A percentile compares a stretch with the other conserved stretches of the same genome.
Conservation (phyloP, 129 eudicot species). For the Helianthus annuus region DNA sequence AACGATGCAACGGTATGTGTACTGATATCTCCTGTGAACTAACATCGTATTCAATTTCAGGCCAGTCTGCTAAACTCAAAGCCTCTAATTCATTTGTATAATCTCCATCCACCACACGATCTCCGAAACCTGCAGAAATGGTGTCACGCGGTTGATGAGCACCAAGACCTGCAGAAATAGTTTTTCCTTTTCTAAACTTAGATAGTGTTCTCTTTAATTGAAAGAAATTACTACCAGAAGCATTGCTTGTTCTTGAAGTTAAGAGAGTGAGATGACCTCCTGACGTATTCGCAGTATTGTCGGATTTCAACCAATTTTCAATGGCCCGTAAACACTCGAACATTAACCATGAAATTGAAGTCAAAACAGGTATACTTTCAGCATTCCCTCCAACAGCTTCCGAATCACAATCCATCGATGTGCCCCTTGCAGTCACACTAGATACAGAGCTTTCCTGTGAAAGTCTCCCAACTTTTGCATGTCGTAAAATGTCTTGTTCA, state of each 20-base stretch:
- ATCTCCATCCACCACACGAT: slow-evolving; percentile 54
- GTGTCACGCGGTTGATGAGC: slow-evolving; percentile 36
- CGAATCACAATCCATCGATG: slow-evolving; percentile 35
- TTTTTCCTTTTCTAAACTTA: slow-evolving; percentile 56
- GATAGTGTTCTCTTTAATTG: slow-evolving; percentile 67
- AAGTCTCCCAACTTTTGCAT: slow-evolving; percentile 91
- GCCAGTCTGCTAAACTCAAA: slow-evolving; percentile 87
- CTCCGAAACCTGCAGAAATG: slow-evolving; percentile 40
- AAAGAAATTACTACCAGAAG: slow-evolving; percentile 57
- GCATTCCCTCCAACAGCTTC: slow-evolving; percentile 37
- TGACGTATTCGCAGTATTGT: slow-evolving; percentile 55
- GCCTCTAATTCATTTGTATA: slow-evolving; percentile 55
- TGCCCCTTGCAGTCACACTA: slow-evolving; percentile 53
- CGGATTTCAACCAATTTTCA: slow-evolving; percentile 67
- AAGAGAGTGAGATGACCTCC: slow-evolving; percentile 42
- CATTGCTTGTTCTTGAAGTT: slow-evolving; percentile 43
- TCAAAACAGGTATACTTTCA: slow-evolving; percentile 41
- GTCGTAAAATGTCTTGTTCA: slow-evolving; percentile 68
- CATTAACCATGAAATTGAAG: slow-evolving; percentile 66
- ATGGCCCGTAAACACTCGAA: slow-evolving; percentile 80
- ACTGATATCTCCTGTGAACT: slow-evolving; percentile 88
- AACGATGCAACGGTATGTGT: slow-evolving; percentile 85
- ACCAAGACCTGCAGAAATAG: slow-evolving; percentile 39
- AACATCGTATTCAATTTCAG: slow-evolving; percentile 76
- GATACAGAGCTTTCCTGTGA: slow-evolving; percentile 86